Conservation (phyloP, 345 rosid genomes). For the Sonneratia alba region DNA sequence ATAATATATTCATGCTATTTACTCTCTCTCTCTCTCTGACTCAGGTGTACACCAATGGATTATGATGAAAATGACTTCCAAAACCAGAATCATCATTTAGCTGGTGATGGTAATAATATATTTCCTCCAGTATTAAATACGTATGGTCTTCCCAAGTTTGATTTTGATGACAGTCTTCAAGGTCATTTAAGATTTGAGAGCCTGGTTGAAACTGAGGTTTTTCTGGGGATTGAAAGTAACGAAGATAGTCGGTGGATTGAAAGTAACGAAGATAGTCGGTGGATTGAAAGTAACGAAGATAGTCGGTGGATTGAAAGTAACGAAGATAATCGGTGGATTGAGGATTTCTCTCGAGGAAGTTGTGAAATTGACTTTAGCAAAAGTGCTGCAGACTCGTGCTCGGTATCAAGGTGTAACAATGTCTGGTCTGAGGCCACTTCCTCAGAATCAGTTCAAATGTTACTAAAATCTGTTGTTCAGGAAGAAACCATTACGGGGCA, state of each 20-base stretch:
- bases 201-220: conserved; percentile 34
- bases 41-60: conserved; percentile 91
- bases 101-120: conserved; percentile 59
- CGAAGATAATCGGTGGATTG: too few relatives aligned
- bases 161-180: conserved; percentile 80
- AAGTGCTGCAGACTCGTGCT: conserved; percentile 70
- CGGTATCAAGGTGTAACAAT: conserved; percentile 71
- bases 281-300: conserved; percentile 44
- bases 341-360: conserved; percentile 54
- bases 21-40: conserved; percentile 1
- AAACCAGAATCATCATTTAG: conserved; percentile 83
- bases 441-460: conserved; percentile 35
- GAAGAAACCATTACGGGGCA: conserved; percentile 54
- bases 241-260: conserved; percentile 89
- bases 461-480: conserved; percentile 67
- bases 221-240: conserved; percentile 46
- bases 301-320: too few relatives aligned
- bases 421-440: conserved; percentile 81
- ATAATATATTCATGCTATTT: neutral
- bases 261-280: too few relatives aligned
- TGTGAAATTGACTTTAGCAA: conserved; percentile 70
- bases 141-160: conserved; percentile 55
- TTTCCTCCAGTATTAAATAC: conserved; percentile 26
- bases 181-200: conserved; percentile 30
- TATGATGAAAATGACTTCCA: conserved; percentile 96